These are phyloP conservation scores for Nothopassalora personata DNA, from an alignment of 2,329 filamentous ascomycete species.

Conservation along the genomic window DNA sequence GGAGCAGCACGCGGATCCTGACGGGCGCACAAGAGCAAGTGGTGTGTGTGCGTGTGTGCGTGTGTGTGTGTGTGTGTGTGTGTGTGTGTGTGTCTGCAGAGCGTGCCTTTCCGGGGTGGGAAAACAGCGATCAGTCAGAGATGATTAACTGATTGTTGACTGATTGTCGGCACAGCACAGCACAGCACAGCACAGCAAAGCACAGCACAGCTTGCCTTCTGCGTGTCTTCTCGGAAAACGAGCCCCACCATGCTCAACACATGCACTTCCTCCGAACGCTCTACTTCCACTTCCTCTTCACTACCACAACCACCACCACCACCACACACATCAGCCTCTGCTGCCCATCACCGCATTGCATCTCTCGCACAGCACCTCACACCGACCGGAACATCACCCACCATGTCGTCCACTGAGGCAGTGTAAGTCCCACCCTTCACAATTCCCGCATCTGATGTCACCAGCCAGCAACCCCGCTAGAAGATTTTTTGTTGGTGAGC, in stretches of 20 bases:
- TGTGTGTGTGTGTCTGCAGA: not conserved
- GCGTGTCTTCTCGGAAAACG: not conserved
- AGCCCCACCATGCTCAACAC: not conserved
- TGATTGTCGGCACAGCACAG: not conserved
- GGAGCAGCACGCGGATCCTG: not conserved
- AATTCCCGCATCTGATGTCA: conserved; percentile 1
- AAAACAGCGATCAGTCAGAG: not conserved
- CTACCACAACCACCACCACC: not conserved
- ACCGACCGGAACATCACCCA: conserved; percentile 3
- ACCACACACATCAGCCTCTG: conserved; percentile 3
- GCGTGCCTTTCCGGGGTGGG: not conserved
- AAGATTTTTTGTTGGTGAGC: conserved; percentile 10
- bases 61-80: not conserved
- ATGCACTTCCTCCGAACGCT: not conserved
- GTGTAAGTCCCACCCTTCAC: conserved; percentile 18
- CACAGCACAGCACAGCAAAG: not conserved
- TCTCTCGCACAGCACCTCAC: conserved; percentile 16
- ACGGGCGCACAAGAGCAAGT: not conserved
- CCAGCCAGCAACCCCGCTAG: not conserved
- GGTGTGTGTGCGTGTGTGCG: no score
- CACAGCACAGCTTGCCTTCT: no score
- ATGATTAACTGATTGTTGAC: not conserved
- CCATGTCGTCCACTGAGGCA: conserved; percentile 18
- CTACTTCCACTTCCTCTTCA: not conserved
- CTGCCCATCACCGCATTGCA: conserved; percentile 14